Base-by-base conservation (phyloP, 1,284 basidiomycete species). In the Malassezia nana region DNA sequence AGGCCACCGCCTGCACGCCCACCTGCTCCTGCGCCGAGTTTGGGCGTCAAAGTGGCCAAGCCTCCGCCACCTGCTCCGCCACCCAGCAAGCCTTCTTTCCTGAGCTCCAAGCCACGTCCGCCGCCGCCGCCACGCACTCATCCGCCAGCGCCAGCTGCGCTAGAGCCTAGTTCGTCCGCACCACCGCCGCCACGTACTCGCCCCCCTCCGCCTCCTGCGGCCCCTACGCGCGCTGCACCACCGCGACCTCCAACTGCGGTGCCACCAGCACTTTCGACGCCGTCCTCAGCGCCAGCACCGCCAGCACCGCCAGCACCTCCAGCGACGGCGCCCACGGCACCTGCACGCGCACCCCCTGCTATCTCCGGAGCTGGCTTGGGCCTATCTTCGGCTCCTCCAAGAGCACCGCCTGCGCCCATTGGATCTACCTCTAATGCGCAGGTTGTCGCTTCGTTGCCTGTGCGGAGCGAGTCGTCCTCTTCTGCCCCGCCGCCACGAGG, bases 191-290 rank as follows among this genome's bases (percentile, higher is more conserved):
- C 51, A 13, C 24, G 40, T 6, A 22, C 46, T 10, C 46, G 40
- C 18, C 45, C 46, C 16, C 46, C 56, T 20, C 45, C 56, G 30
- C 47, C 51, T 6, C 52, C 57, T 28, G 24, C 57, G 2, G 46
- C 55, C 15, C 53, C 53, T 7, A 44, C 48, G 30, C 57, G 54
- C 2, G 42, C 50, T 16, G 57, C 57, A 20, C 57, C 57, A 4
- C 57, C 57, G 2, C 45, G 45, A 1, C 48, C 55, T 12, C 53
- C 57, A 0, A 26, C 45, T 4, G 26, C 28, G 15, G 39, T 39
- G 15, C 32, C 52, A 20, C 35, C 52, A 6, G 31, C 52, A 7
- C 35, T 44, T n/a, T 39, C 53, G 24, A 20, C 41, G 22, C 30
- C 35, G 10, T 12, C 51, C 12, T 29, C 40, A 15, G 10, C 31